These are phyloP conservation scores for Coemansia sp. DNA, from an alignment of 192 early-diverging fungal species.

Conservation along the genomic window DNA sequence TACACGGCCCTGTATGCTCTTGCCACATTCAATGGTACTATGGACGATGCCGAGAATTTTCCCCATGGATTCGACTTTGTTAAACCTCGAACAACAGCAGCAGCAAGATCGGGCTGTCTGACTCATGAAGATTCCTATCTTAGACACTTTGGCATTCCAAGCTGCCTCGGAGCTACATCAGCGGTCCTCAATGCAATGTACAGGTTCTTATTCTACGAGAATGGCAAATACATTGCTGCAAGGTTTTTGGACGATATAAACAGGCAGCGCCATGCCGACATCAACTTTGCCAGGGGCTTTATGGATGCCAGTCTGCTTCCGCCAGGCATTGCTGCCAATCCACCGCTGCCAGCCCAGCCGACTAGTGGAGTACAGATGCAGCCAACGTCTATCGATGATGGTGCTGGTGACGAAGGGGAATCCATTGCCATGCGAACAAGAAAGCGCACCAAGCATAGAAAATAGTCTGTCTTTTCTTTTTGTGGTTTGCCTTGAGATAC, in stretches of 20 bases:
- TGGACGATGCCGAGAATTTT: no score
- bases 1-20: constrained; percentile 8
- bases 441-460: not conserved
- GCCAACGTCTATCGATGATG: not conserved
- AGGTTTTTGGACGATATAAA: not conserved
- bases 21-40: not conserved
- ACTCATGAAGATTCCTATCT: not conserved
- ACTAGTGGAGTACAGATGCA: not conserved
- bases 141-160: constrained; percentile 2
- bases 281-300: not conserved
- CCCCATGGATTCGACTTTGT: not conserved
- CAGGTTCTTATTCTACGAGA: not conserved
- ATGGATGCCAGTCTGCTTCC: not conserved
- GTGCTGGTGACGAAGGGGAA: not conserved
- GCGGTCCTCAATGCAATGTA: constrained; percentile 3
- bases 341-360: not conserved
- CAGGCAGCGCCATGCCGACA: not conserved
- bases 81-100: not conserved
- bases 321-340: not conserved
- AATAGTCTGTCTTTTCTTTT: no score
- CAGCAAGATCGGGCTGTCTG: not conserved
- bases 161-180: not conserved
- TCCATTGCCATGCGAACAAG: not conserved
- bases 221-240: not conserved
- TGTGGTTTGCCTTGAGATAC: no score